A percentile compares a stretch with the other conserved stretches of the same genome.
Evolutionary conservation across 768 basidiomycete genomes (phyloP).

Genomic region (Calocybe indica): DNA sequence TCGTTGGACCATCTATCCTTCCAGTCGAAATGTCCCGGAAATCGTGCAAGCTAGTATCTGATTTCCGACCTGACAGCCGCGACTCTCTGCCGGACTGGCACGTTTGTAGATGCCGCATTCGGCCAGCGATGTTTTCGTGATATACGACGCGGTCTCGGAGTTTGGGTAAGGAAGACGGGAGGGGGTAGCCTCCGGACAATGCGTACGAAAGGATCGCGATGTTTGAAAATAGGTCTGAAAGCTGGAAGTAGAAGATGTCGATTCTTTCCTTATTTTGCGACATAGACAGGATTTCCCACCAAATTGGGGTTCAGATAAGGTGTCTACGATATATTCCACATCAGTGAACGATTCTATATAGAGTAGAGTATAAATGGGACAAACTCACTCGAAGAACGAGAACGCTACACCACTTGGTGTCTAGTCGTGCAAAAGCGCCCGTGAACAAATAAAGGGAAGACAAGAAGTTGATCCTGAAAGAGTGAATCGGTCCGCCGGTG

Average conservation of each 20-base stretch:
- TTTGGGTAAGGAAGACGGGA: conserved; percentile 32
- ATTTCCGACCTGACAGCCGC: conserved; percentile 2
- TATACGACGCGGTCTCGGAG: conserved; percentile 38
- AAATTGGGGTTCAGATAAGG: conserved; percentile 41
- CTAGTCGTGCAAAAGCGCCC: conserved; percentile 32
- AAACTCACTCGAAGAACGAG: conserved; percentile 32
- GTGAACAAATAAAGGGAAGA: conserved; percentile 29
- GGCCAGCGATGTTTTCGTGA: conserved; percentile 27
- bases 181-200: conserved; percentile 25
- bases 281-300: conserved; percentile 16
- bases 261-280: neutral
- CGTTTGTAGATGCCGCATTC: neutral
- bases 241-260: conserved; percentile 14
- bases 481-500: neutral
- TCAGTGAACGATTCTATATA: neutral
- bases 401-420: conserved; percentile 37
- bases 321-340: conserved; percentile 18
- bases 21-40: conserved; percentile 18
- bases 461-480: conserved; percentile 21
- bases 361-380: neutral
- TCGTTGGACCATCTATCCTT: conserved; percentile 33
- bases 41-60: conserved; percentile 6
- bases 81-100: conserved; percentile 5
- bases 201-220: conserved; percentile 32
- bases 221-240: conserved; percentile 38